Evolutionary conservation across 2,329 filamentous ascomycete genomes (phyloP), one percentile per base, ranked within the genome.

Genomic region (Plenodomus biglobosus): DNA sequence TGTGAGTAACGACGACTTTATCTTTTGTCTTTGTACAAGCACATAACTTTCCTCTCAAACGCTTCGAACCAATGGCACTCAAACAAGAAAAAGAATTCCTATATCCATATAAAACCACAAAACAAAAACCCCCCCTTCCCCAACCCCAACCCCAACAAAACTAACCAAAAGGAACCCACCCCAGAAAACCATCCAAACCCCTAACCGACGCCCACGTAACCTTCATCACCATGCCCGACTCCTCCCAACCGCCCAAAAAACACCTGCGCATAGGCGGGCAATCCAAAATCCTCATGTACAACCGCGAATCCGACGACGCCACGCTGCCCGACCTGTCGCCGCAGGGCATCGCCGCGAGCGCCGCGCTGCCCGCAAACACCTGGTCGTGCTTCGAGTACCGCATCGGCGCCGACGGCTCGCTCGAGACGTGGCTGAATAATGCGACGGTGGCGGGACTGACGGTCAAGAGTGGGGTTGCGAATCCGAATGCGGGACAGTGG

Each of bases 301-400:
- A 85, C 75, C 81, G 81, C 65, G 82, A 85, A 61, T 76, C 77
- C 15, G 81, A 85, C 65, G 82, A 85, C 51, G 82, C 82, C 0
- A 85, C 82, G 1, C 78, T 85, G 0, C 82, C 82, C 0, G 80
- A 84, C 46, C 77, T 85, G 17, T 83, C 80, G 0, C 82, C 82
- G 0, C 73, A 82, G 20, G 82, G 82, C 11, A 81, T 84, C 42
- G 80, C 80, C 0, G 65, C 80, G 0, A 84, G 81, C 2, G 71
- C 66, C 1, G 70, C 76, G 2, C 76, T 85, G 24, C 75, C 80
- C 0, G 73, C 80, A 1, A 75, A 74, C 48, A 47, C 52, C 2
- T 85, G 81, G 79, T 71, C 82, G 56, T 85, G 82, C 68, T 80
- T 85, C 49, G 82, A 85, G 62, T 85, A 84, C 68, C 80, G 84